phyloP scores from a whole-genome alignment of 306 rosid genomes.

The Benincasa hispida region DNA sequence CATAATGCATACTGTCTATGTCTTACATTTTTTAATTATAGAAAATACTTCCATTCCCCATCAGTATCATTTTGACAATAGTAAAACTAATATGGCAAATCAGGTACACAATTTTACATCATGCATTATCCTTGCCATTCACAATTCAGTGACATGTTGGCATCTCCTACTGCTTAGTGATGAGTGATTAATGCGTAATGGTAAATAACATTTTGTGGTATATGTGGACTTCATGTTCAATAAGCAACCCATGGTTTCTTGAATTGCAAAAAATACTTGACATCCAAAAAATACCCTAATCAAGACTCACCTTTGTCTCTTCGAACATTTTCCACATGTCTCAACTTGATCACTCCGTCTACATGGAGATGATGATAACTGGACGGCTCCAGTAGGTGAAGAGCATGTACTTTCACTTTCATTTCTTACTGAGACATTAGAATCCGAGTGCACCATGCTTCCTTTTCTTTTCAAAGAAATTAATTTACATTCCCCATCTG shows the following conservation, averaged over 20 bases:
- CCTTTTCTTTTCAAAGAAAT: slow-evolving; percentile 39
- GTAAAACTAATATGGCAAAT: neutral
- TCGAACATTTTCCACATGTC: slow-evolving; percentile 22
- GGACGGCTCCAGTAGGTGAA: slow-evolving; percentile 13
- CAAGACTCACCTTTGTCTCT: slow-evolving; percentile 40
- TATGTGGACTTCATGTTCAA: neutral
- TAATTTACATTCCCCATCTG: slow-evolving; percentile 17
- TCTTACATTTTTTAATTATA: neutral
- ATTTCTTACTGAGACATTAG: slow-evolving; percentile 21
- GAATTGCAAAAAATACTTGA: neutral
- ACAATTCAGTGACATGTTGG: neutral
- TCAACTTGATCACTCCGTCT: slow-evolving; percentile 13
- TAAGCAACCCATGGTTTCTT: neutral
- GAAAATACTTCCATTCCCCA: neutral
- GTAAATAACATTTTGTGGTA: neutral
- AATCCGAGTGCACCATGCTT: slow-evolving; percentile 20
- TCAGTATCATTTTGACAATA: neutral
- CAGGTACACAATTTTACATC: neutral
- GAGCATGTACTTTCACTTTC: slow-evolving; percentile 25
- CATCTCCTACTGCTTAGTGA: neutral
- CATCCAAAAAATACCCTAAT: neutral
- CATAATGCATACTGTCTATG: neutral
- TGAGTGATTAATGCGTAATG: neutral
- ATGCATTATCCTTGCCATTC: neutral
- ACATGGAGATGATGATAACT: slow-evolving; percentile 15